Evolutionary conservation across 768 basidiomycete genomes (phyloP).

Genomic region (Nidularia pulvinata): DNA sequence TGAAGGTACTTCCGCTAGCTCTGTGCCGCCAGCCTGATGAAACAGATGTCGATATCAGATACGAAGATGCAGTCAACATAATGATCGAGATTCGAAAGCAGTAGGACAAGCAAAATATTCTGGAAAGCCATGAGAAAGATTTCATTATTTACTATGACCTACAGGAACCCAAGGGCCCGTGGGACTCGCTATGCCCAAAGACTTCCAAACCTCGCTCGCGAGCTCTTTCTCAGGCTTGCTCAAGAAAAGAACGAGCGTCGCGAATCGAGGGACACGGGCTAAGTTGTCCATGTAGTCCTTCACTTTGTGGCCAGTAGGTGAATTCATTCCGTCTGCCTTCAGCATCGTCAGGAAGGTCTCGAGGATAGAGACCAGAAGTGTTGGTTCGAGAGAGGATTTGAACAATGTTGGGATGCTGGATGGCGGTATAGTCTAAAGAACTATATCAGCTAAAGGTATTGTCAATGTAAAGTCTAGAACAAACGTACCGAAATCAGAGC

Average conservation of each 20-base stretch:
- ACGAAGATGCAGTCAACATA: too few species aligned
- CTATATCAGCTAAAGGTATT: not conserved
- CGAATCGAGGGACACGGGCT: constrained; percentile 56
- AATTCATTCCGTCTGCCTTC: constrained; percentile 9
- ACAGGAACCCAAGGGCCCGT: constrained; percentile 21
- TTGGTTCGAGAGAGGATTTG: constrained; percentile 69
- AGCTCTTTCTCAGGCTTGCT: constrained; percentile 50
- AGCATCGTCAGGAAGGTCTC: constrained; percentile 40
- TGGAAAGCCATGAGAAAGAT: too few species aligned
- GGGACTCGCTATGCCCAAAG: constrained; percentile 24
- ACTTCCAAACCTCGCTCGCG: constrained; percentile 44
- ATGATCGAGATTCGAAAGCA: too few species aligned
- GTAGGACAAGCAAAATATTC: too few species aligned
- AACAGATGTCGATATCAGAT: too few species aligned
- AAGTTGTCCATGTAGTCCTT: constrained; percentile 54
- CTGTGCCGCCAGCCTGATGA: too few species aligned
- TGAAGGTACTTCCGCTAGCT: too few species aligned
- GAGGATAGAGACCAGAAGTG: constrained; percentile 57
- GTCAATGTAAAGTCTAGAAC: not conserved
- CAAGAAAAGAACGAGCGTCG: constrained; percentile 64
- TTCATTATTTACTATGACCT: too few species aligned
- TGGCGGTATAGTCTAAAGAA: constrained; percentile 51
- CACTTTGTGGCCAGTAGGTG: constrained; percentile 17
- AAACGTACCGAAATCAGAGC: constrained; percentile 53
- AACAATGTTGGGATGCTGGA: constrained; percentile 59